A percentile compares a stretch with the other conserved stretches of the same genome.
Conservation (phyloP, 768 basidiomycete genomes). For the Xerocomellus amylosporus region DNA sequence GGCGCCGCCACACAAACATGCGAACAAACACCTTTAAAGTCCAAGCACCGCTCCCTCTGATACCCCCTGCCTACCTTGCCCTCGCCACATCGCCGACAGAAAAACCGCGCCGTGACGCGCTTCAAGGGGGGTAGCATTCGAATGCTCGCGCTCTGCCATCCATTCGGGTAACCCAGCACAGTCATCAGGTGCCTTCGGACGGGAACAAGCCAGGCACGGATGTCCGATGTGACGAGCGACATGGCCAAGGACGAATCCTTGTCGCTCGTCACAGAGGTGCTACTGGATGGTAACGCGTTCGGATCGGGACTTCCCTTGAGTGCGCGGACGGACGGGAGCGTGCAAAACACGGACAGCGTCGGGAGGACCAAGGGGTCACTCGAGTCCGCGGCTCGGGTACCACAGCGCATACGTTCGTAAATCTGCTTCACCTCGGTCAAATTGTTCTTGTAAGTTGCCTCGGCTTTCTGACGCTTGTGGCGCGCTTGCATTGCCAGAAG, state of each 20-base stretch:
- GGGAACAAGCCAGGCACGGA: conserved; percentile 47
- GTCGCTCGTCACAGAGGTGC: conserved; percentile 2
- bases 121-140: conserved; percentile 53
- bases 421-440: conserved; percentile 40
- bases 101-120: conserved; percentile 56
- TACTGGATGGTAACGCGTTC: not conserved
- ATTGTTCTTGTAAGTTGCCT: conserved; percentile 24
- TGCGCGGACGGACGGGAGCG: conserved; percentile 44
- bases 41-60: conserved; percentile 45
- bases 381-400: not conserved
- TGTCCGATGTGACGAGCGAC: conserved; percentile 41
- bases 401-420: conserved; percentile 45
- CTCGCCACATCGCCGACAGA: conserved; percentile 49
- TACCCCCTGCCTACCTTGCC: conserved; percentile 34
- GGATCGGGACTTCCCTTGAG: conserved; percentile 30
- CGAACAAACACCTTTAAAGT: conserved; percentile 55
- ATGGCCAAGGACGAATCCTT: conserved; percentile 33
- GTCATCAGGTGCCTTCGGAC: conserved; percentile 44
- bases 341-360: conserved; percentile 45
- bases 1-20: conserved; percentile 47
- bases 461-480: conserved; percentile 28
- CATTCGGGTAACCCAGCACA: conserved; percentile 45
- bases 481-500: conserved; percentile 26
- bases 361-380: conserved; percentile 36
- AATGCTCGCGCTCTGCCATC: conserved; percentile 50